These are phyloP conservation scores for Panus rudis DNA, from an alignment of 768 basidiomycete genomes.

Conservation along the genomic window DNA sequence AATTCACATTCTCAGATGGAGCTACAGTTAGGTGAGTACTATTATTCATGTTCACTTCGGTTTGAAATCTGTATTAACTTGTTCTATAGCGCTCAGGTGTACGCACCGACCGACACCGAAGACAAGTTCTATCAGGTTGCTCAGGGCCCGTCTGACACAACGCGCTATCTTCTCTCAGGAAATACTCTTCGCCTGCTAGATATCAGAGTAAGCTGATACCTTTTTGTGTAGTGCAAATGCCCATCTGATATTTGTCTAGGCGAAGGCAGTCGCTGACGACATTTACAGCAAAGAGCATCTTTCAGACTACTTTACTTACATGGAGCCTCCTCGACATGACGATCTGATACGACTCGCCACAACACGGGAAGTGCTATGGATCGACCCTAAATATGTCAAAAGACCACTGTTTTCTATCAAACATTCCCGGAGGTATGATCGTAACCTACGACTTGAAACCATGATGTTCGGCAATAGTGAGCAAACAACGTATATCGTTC, in stretches of 20 bases:
- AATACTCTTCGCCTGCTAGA: conserved; percentile 41
- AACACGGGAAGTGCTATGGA: conserved; percentile 60
- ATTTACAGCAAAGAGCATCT: too few species aligned
- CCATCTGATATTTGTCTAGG: too few species aligned
- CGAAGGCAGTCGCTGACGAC: too few species aligned
- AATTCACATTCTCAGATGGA: conserved; percentile 31
- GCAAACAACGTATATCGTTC: background rate
- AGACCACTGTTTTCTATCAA: conserved; percentile 55
- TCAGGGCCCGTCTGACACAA: conserved; percentile 24
- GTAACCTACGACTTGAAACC: conserved; percentile 42
- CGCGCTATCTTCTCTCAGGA: conserved; percentile 43
- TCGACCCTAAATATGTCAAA: conserved; percentile 53
- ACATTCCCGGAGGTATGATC: conserved; percentile 56
- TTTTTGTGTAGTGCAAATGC: too few species aligned
- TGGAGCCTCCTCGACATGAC: conserved; percentile 38
- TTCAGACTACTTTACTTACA: conserved; percentile 44
- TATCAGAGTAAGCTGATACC: conserved; percentile 47
- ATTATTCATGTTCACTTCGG: background rate
- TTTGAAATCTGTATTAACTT: background rate
- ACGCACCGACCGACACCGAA: background rate
- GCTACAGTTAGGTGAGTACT: conserved; percentile 35
- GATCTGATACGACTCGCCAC: conserved; percentile 48
- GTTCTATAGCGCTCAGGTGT: background rate
- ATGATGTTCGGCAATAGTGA: conserved; percentile 28
- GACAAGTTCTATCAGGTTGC: conserved; percentile 51